phyloP scores from a whole-genome alignment of 164 flowering plant species.

The Magnolia kwangsiensis region DNA sequence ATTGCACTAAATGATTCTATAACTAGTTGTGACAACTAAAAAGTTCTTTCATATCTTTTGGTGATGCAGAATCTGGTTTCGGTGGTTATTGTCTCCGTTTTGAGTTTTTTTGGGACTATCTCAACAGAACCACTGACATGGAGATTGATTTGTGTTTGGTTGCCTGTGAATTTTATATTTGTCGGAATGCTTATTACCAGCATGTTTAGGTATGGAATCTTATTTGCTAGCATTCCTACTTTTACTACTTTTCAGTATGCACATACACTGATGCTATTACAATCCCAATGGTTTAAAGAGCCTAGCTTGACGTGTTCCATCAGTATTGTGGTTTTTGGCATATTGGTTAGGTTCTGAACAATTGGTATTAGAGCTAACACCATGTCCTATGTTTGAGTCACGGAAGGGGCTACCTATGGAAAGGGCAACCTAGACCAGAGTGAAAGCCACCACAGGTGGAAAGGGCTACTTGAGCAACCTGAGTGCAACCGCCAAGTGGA shows the following conservation, averaged over 20 bases:
- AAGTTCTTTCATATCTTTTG: conserved; percentile 11
- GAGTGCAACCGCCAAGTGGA: too few species aligned
- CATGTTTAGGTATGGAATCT: conserved; percentile 76
- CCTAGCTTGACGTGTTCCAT: not conserved
- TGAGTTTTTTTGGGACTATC: conserved; percentile 66
- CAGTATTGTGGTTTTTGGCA: too few species aligned
- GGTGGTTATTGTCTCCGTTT: conserved; percentile 65
- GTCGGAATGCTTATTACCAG: conserved; percentile 98
- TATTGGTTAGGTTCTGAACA: too few species aligned
- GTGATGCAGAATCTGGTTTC: conserved; percentile 88
- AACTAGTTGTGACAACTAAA: conserved; percentile 3
- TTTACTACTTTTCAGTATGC: not conserved
- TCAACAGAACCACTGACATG: conserved; percentile 89
- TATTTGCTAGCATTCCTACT: not conserved
- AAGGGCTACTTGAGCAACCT: too few species aligned
- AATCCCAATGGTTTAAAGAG: not conserved
- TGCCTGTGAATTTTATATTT: conserved; percentile 94
- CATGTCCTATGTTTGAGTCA: too few species aligned
- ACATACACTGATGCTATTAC: not conserved
- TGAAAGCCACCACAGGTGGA: too few species aligned
- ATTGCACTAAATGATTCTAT: conserved; percentile 1
- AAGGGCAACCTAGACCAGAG: too few species aligned
- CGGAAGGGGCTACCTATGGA: too few species aligned
- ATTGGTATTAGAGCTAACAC: too few species aligned
- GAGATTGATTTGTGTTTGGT: conserved; percentile 87